Base-by-base conservation (phyloP, 2,329 filamentous ascomycete genomes). In the Claviceps sp. region DNA sequence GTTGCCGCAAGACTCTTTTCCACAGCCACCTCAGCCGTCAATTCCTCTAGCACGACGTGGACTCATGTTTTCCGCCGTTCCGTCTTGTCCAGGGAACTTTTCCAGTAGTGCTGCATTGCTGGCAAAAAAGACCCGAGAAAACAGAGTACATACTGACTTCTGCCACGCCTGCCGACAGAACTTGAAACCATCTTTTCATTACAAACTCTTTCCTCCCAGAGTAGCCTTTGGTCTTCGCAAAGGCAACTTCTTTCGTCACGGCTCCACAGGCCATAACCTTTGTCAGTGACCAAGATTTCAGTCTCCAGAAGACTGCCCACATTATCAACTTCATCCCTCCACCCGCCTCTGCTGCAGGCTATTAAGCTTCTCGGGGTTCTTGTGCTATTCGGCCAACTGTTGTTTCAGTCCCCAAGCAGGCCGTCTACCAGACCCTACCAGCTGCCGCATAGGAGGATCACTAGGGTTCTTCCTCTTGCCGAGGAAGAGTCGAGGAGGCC, bases 401-500 rank as follows among this genome's bases (percentile, higher is more conserved):
- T 68, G 64, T 68, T 73, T 67, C 67, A 69, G 59, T 56, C 69
- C 63, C 68, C 74, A 57, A 63, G 74, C 61, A 66, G 70, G 70
- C 78, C 76, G 70, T 78, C 73, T 68, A 73, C 78, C 70, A 72
- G 78, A 72, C 72, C 73, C 71, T 73, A 76, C 80, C 86, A 95
- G 88, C 91, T 97, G 93, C 93, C 93, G 93, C 91, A 98, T 98
- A 97, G 89, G 87, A 94, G 86, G 84, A 81, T 81, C 84, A 84
- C 82, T 81, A 80, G 84, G 87, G 86, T 90, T 95, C 91, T 97
- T 97, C 91, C 90, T 95, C 91, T 93, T 76, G 77, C 76, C 72
- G 91, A 90, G 93, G 93, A 91, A 94, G 93, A 93, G 89, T 95
- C 89, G 87, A 89, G 86, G 85, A 91, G 89, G 85, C 88, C 87